Percentiles rank a stretch among this genome's conserved stretches.
Evolutionary conservation across 176 grass and related monocot genomes (phyloP).

Genomic region (Zea luxurians): DNA sequence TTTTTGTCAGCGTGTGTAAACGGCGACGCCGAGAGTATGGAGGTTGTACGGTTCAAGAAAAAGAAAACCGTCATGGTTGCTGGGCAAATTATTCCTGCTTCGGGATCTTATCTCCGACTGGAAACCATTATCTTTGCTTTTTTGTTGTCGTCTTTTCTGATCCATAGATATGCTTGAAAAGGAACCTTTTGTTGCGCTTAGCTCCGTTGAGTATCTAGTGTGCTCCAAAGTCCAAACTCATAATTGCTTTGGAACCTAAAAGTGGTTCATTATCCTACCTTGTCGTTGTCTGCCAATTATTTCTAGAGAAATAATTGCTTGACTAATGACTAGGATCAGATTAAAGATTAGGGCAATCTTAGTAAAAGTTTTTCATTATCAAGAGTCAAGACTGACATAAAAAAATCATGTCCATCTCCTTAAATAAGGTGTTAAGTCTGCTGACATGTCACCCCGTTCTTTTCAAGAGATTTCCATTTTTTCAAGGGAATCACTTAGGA

Average conservation of each 20-base stretch:
- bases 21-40: neutral
- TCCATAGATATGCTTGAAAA: slow-evolving; percentile 41
- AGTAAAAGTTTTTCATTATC: too few species aligned
- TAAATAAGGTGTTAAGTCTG: too few species aligned
- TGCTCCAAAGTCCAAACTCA: neutral
- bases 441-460: too few species aligned
- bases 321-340: slow-evolving; percentile 10
- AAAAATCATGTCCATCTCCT: too few species aligned
- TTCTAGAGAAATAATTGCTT: slow-evolving; percentile 5
- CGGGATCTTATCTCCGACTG: neutral
- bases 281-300: neutral
- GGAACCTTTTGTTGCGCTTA: neutral
- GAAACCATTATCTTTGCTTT: neutral
- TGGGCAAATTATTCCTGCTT: slow-evolving; percentile 7
- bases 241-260: neutral
- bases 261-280: neutral
- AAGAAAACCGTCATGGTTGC: neutral
- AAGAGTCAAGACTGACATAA: too few species aligned
- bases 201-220: neutral
- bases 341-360: neutral
- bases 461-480: too few species aligned
- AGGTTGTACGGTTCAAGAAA: neutral
- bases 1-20: neutral
- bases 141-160: neutral
- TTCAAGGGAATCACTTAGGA: too few species aligned